Evolutionary conservation across 768 basidiomycete genomes (phyloP), one percentile per base, ranked within the genome.

Genomic region (Lyophyllum shimeji): DNA sequence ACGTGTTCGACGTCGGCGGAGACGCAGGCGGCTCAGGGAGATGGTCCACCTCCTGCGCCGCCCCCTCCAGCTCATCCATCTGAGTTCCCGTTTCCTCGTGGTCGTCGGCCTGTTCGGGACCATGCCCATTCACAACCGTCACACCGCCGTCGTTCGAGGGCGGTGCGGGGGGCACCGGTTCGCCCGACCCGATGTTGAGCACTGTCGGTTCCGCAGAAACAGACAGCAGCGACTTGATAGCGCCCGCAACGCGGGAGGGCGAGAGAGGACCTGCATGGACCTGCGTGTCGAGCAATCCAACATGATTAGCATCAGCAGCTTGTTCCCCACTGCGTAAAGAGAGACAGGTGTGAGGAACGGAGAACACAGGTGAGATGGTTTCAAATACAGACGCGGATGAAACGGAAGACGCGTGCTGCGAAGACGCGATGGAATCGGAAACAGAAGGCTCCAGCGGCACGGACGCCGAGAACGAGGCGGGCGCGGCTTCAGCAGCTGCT

Each of bases 11-110:
- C 18, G 76, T 66, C 8, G 80, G 82, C 15, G 82, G 83, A 4
- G 84, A 86, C 18, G 77, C 76, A 27, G 84, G 83, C 25, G 83
- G 83, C 62, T 87, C 86, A 7, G 81, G 78, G 6, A 82, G 68
- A 63, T 84, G 80, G 46, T 83, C 82, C 53, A 69, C 66, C 52
- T 70, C 71, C 12, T 62, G 55, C 15, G 61, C 44, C 31, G 66
- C 68, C 17, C 55, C 39, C 25, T 65, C 62, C 3, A 60, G 46
- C 8, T 56, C 60, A 27, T 52, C 46, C 20, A 56, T 24, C 31
- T 65, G 64, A 18, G 60, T 55, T 54, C 68, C 65, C 18, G 61
- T 64, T 44, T 60, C 56, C 40, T 62, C 56, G 9, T 51, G 48
- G 11, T 63, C 54, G 45, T 47, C 27, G 21, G 50, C 48, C 17